A percentile compares a stretch with the other conserved stretches of the same genome.
Evolutionary conservation across 2,329 filamentous ascomycete genomes (phyloP).

Genomic region (Aciculosporium take): DNA sequence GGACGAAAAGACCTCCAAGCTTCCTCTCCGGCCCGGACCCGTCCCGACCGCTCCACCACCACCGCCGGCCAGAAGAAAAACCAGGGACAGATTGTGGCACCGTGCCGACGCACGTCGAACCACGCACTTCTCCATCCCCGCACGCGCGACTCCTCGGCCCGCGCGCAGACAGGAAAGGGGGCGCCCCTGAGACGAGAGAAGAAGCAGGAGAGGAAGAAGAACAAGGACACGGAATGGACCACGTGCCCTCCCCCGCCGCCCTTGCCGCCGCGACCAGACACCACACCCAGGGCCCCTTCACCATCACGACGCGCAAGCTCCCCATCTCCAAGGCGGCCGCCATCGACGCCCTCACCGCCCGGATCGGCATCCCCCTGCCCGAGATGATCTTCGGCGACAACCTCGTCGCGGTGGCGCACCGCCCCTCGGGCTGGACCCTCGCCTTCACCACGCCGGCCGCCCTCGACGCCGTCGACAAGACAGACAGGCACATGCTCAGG

Average conservation of each 20-base stretch:
- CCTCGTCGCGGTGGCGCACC: slow-evolving; percentile 59
- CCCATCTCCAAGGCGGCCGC: slow-evolving; percentile 87
- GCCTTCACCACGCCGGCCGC: slow-evolving; percentile 77
- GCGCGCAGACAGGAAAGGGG: no score
- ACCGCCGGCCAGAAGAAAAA: no score
- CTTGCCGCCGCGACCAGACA: slow-evolving; percentile 39
- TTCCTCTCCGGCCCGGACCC: no score
- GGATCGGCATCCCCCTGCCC: slow-evolving; percentile 72
- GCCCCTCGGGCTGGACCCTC: slow-evolving; percentile 61
- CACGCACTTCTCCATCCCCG: no score
- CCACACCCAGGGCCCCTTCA: slow-evolving; percentile 51
- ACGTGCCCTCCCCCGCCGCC: slow-evolving; percentile 37
- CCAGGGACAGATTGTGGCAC: no score
- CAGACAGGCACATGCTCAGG: slow-evolving; percentile 76
- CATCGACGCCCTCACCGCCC: slow-evolving; percentile 71
- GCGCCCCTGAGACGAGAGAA: no score
- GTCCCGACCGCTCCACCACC: no score
- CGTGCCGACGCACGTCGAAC: no score
- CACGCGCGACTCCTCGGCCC: no score
- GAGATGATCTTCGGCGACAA: slow-evolving; percentile 99
- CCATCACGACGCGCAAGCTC: slow-evolving; percentile 70
- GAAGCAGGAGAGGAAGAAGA: no score
- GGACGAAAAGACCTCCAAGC: no score
- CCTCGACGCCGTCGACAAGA: slow-evolving; percentile 87
- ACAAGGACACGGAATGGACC: slow-evolving; percentile 32